These are phyloP conservation scores for Boletus tomentosulus DNA, from an alignment of 768 basidiomycete genomes.

Conservation along the genomic window DNA sequence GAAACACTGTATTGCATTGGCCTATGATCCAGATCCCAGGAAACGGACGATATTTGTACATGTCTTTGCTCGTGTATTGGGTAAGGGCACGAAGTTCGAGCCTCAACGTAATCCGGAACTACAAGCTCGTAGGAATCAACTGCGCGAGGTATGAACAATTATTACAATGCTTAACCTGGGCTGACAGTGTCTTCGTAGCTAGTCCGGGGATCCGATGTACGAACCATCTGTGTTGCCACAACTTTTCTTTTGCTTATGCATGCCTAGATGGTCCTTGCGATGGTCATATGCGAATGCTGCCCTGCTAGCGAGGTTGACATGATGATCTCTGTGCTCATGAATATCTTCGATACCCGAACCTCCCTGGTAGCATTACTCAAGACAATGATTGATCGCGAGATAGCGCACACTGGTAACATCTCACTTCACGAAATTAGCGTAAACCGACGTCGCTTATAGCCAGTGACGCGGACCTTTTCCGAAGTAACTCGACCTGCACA, in stretches of 20 bases:
- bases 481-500: conserved; percentile 85
- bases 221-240: conserved; percentile 18
- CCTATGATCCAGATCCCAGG: conserved; percentile 65
- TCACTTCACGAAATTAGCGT: neutral
- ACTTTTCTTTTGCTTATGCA: conserved; percentile 7
- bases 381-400: conserved; percentile 81
- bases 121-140: conserved; percentile 45
- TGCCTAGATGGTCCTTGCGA: conserved; percentile 64
- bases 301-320: conserved; percentile 75
- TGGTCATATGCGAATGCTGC: conserved; percentile 87
- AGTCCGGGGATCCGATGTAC: conserved; percentile 69
- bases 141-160: conserved; percentile 51
- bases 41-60: conserved; percentile 80
- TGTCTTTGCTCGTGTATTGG: conserved; percentile 77
- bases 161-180: neutral
- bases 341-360: conserved; percentile 76
- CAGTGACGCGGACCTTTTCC: conserved; percentile 77
- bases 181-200: conserved; percentile 41
- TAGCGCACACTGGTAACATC: conserved; percentile 63
- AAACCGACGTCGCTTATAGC: conserved; percentile 40
- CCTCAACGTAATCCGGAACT: conserved; percentile 48
- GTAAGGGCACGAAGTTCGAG: conserved; percentile 76
- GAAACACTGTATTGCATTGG: conserved; percentile 79
- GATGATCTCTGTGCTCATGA: conserved; percentile 80
- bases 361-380: conserved; percentile 73